Conservation (phyloP, 1,284 basidiomycete species). For the Pseudozyma sp. region DNA sequence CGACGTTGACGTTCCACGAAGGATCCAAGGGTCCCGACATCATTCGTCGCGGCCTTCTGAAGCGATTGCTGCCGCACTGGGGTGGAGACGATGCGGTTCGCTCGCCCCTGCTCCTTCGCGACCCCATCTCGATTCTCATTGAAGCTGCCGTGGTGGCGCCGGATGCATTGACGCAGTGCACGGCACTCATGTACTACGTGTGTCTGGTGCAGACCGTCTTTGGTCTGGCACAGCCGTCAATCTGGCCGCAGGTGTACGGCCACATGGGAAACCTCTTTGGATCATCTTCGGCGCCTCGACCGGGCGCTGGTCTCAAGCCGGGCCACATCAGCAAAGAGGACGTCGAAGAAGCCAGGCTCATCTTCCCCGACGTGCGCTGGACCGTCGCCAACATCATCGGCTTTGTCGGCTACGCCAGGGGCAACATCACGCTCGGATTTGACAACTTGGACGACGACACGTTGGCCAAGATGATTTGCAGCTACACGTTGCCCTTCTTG, state of each 20-base stretch:
- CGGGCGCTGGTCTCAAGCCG: constrained; percentile 39
- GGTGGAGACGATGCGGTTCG: constrained; percentile 63
- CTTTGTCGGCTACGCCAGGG: constrained; percentile 66
- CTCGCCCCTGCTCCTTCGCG: constrained; percentile 62
- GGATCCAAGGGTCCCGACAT: constrained; percentile 39
- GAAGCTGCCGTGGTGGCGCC: constrained; percentile 64
- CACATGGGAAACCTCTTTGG: constrained; percentile 40
- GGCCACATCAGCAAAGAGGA: constrained; percentile 41
- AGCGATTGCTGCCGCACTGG: constrained; percentile 67
- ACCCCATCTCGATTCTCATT: constrained; percentile 64
- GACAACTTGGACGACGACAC: constrained; percentile 64
- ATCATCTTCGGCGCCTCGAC: constrained; percentile 22
- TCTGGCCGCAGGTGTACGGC: constrained; percentile 59
- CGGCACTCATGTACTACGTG: constrained; percentile 67
- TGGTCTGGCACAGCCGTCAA: constrained; percentile 65
- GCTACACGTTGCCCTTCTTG: constrained; percentile 93
- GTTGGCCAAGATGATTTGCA: constrained; percentile 86
- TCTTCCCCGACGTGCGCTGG: constrained; percentile 67
- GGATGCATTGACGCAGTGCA: constrained; percentile 59
- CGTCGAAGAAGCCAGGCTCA: constrained; percentile 41
- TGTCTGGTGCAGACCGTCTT: constrained; percentile 65
- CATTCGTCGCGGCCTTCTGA: constrained; percentile 64
- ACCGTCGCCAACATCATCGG: constrained; percentile 66
- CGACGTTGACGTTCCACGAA: constrained; percentile 47
- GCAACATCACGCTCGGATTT: constrained; percentile 68